Base-by-base conservation (phyloP, 495 filamentous ascomycete species). In the Hypomontagnella submonticulosa region DNA sequence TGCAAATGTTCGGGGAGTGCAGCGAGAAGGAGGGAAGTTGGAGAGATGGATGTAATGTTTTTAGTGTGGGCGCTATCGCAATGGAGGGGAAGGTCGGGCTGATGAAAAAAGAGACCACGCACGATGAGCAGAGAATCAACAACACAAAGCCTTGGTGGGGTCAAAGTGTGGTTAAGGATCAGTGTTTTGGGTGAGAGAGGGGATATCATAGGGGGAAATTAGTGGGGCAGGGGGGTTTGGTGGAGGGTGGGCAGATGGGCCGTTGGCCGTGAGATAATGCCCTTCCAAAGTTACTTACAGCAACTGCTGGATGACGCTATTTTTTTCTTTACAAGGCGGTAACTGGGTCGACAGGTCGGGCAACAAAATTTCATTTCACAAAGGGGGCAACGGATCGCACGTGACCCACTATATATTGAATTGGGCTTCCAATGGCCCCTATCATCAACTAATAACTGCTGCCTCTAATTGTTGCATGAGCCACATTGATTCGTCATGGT, bases 61-160 rank as follows among this genome's bases (percentile, higher is more conserved):
- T 70, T 70, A 70, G 65, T 65, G 71, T 69, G 71, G 71, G 68
- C 60, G 52, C 69, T 71, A 69, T 70, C 66, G 69, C 66, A 74
- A 72, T 74, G 71, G 71, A 74, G 71, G 71, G 71, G 71, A 69
- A 71, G 56, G 71, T 65, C 71, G 71, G 69, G 44, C 61, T 60
- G 71, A 64, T 67, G 59, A 68, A 60, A 65, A 57, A 36, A 64
- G 51, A 52, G 52, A 47, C 54, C 61, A 69, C 66, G 61, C 50
- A 65, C 56, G 44, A 54, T 32, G 49, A 53, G 36, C 19, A 67
- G 47, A 61, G 66, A 62, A 57, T 66, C 57, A 57, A 69, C 63
- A 61, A 70, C 27, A 58, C 41, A 69, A 66, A 70, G 66, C 61
- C 61, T 65, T 69, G 66, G 66, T 70, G 56, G 60, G 66, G 66